Evolutionary conservation across 345 rosid species (phyloP).

Genomic region (Populus tremula): DNA sequence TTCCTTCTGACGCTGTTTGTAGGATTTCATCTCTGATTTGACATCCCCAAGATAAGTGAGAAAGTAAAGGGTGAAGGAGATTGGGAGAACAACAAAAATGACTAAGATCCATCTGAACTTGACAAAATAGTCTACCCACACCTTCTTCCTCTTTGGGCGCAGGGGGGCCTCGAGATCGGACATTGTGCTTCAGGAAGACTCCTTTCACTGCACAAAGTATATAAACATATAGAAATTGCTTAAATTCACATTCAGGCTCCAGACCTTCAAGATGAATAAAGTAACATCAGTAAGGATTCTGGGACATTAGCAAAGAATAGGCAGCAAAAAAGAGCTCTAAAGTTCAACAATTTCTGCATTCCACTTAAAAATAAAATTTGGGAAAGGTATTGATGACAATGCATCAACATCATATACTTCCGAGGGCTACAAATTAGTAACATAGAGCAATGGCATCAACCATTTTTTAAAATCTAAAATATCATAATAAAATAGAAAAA

Average conservation of each 20-base stretch:
- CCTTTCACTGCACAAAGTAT: slow-evolving; percentile 27
- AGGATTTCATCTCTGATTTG: slow-evolving; percentile 80
- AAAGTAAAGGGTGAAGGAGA: slow-evolving; percentile 73
- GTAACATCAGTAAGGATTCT: background rate
- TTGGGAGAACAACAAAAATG: slow-evolving; percentile 86
- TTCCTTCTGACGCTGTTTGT: slow-evolving; percentile 78
- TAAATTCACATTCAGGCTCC: background rate
- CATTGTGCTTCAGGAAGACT: slow-evolving; percentile 38
- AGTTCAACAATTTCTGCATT: background rate
- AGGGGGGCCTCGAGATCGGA: slow-evolving; percentile 77
- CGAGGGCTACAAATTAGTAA: too few species aligned
- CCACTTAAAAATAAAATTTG: background rate
- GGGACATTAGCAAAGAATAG: background rate
- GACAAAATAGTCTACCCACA: slow-evolving; percentile 77
- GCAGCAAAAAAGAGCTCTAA: too few species aligned
- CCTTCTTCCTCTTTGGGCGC: slow-evolving; percentile 89
- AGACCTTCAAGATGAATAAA: background rate
- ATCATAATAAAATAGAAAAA: too few species aligned
- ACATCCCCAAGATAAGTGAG: slow-evolving; percentile 94
- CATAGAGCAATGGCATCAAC: too few species aligned
- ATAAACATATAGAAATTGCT: background rate
- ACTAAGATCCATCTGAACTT: slow-evolving; percentile 89
- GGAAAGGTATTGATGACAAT: background rate
- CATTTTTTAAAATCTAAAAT: too few species aligned
- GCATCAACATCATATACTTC: background rate